Evolutionary conservation across 352 stramenopile genomes (phyloP).

Genomic region (Phytophthora uliginosa): DNA sequence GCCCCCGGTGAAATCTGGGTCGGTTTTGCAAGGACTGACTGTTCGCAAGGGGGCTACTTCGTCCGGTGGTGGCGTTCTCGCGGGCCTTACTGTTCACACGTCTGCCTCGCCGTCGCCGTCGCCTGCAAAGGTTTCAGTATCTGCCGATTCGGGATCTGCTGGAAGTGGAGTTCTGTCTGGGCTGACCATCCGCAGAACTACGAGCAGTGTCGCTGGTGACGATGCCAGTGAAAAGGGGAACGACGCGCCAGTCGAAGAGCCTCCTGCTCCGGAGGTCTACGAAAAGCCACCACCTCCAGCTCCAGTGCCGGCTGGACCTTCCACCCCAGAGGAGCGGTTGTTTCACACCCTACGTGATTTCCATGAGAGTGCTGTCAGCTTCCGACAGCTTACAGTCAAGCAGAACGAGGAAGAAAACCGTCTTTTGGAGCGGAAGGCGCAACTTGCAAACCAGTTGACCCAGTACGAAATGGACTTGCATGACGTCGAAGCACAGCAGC

Average conservation of each 20-base stretch:
- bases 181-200: constrained; percentile 51
- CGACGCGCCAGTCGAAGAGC: constrained; percentile 26
- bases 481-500: constrained; percentile 84
- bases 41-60: constrained; percentile 46
- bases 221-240: constrained; percentile 20
- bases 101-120: constrained; percentile 46
- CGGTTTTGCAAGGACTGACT: constrained; percentile 73
- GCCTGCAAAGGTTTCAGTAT: constrained; percentile 27
- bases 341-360: constrained; percentile 81
- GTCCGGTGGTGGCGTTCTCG: constrained; percentile 58
- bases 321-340: constrained; percentile 74
- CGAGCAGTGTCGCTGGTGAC: constrained; percentile 27
- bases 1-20: constrained; percentile 64
- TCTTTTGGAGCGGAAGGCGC: constrained; percentile 72
- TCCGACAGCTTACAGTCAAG: constrained; percentile 69
- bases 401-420: constrained; percentile 83
- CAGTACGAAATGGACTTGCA: constrained; percentile 86
- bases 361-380: constrained; percentile 75
- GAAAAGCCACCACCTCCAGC: constrained; percentile 33
- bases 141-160: constrained; percentile 29
- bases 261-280: constrained; percentile 29
- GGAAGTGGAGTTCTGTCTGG: constrained; percentile 58
- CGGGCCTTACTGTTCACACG: constrained; percentile 76
- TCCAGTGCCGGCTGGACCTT: constrained; percentile 22
- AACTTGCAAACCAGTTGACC: constrained; percentile 75